Evolutionary conservation across 2,329 filamentous ascomycete species (phyloP), one percentile per base, ranked within the genome.

Genomic region (Trichoderma sp.): DNA sequence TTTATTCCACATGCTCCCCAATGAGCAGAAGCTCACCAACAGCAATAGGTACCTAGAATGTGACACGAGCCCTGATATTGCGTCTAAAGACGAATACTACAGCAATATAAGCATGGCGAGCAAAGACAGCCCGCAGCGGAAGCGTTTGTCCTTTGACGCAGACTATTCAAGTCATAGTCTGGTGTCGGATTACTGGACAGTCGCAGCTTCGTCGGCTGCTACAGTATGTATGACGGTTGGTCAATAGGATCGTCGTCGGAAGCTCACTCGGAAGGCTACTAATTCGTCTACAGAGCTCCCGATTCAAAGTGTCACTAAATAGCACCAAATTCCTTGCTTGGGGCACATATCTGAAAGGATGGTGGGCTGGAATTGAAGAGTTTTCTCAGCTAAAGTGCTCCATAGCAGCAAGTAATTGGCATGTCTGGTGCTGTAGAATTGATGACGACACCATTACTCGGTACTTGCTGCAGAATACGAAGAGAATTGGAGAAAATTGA

Each of bases 361-460:
- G 60, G 63, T 30, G 34, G 52, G 64, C 28, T 14, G 30, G 51
- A 24, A 51, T n/a, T 52, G 60, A 52, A 65, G 63, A 58, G 37
- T 58, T 66, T 66, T 66, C 10, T 46, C 28, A 21, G n/a, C 46
- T 49, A 49, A 49, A 10, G 5, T 13, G 8, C 46, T 49, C 46
- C 30, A 37, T 51, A 21, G 30, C 6, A 34, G 28, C 39, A 21
- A 39, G 43, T 11, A 34, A 52, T 46, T 26, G 21, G 30, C 16
- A 52, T n/a, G 43, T 30, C 21, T 39, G 32, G 32, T 34, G 3
- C 32, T 34, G 21, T 52, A 16, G 21, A 52, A 26, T 21, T 49
- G 14, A 54, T 64, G 60, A 64, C 60, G 60, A 54, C 60, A 54
- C 30, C 49, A 64, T 64, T 54, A 64, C 60, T 24, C 46, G 10